phyloP scores from a whole-genome alignment of 1,284 basidiomycete species.

The Rhodotorula sp. region DNA sequence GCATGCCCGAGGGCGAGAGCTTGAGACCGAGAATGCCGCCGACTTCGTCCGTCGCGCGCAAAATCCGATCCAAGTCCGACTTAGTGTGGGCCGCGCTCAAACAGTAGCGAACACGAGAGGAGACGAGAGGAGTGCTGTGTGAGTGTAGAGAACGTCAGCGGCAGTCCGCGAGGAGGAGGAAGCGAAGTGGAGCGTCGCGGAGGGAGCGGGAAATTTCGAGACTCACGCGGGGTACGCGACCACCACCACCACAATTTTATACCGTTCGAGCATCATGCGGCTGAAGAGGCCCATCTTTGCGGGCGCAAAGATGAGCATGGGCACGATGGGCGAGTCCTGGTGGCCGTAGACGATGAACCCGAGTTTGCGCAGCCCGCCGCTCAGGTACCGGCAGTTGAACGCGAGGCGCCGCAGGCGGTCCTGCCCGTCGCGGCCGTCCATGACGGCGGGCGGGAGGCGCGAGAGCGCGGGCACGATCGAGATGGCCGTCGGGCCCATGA shows the following conservation, averaged over 20 bases:
- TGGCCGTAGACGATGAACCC: constrained; percentile 97
- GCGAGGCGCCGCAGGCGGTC: constrained; percentile 82
- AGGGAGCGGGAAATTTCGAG: not conserved
- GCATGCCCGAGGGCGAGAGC: constrained; percentile 46
- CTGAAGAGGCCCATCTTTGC: constrained; percentile 82
- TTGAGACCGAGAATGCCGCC: constrained; percentile 79
- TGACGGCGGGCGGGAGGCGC: constrained; percentile 67
- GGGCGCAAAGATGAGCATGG: constrained; percentile 88
- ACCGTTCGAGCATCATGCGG: constrained; percentile 78
- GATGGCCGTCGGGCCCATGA: constrained; percentile 69
- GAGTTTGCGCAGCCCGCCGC: constrained; percentile 80
- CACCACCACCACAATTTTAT: constrained; percentile 77
- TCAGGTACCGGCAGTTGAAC: constrained; percentile 93
- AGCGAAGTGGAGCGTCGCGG: not conserved
- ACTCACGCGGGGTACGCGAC: constrained; percentile 67
- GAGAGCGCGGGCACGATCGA: constrained; percentile 62
- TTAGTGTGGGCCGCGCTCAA: constrained; percentile 94
- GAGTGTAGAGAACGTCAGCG: no score
- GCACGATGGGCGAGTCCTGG: constrained; percentile 88
- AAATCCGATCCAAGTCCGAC: constrained; percentile 85
- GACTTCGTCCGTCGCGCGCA: constrained; percentile 88
- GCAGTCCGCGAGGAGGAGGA: constrained; percentile 12
- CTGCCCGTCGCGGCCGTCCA: constrained; percentile 79
- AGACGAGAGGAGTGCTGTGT: constrained; percentile 75
- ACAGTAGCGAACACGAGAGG: constrained; percentile 89